Evolutionary conservation across 192 early-diverging fungal genomes (phyloP).

Genomic region (Coemansia sp.): DNA sequence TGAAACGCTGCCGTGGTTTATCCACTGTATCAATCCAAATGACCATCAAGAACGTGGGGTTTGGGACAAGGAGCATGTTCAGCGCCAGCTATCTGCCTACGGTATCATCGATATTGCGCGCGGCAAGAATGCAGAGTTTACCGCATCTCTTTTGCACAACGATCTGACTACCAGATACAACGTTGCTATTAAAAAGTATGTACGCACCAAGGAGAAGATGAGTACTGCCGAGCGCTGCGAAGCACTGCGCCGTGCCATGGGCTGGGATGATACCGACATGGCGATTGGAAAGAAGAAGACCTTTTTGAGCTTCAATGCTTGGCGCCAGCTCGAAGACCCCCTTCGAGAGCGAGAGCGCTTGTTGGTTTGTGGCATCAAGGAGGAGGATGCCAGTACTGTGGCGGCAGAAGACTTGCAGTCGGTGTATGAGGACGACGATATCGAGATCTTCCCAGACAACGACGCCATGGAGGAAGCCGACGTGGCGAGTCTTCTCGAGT

Average conservation of each 20-base stretch:
- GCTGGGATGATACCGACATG: conserved; percentile 57
- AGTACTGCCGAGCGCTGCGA: conserved; percentile 43
- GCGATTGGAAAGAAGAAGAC: conserved; percentile 61
- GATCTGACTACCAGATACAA: conserved; percentile 79
- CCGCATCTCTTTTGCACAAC: conserved; percentile 65
- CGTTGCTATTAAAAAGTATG: conserved; percentile 52
- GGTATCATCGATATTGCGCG: conserved; percentile 66
- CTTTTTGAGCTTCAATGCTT: conserved; percentile 71
- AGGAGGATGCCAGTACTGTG: conserved; percentile 9
- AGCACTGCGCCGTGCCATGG: conserved; percentile 56
- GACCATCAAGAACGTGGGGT: conserved; percentile 52
- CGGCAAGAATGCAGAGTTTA: conserved; percentile 67
- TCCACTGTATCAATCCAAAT: conserved; percentile 74
- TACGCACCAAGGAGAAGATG: conserved; percentile 50
- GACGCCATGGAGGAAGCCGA: conserved; percentile 37
- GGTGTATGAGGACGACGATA: conserved; percentile 44
- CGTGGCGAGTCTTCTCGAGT: conserved; percentile 41
- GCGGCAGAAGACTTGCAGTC: conserved; percentile 49
- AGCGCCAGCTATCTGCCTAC: conserved; percentile 66
- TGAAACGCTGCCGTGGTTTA: conserved; percentile 76
- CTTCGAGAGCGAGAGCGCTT: conserved; percentile 69
- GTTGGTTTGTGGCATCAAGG: conserved; percentile 43
- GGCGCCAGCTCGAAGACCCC: conserved; percentile 80
- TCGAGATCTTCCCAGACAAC: conserved; percentile 37
- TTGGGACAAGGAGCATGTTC: conserved; percentile 66